Conservation (phyloP, 352 stramenopile genomes). For the Phytophthora fragariaefolia region DNA sequence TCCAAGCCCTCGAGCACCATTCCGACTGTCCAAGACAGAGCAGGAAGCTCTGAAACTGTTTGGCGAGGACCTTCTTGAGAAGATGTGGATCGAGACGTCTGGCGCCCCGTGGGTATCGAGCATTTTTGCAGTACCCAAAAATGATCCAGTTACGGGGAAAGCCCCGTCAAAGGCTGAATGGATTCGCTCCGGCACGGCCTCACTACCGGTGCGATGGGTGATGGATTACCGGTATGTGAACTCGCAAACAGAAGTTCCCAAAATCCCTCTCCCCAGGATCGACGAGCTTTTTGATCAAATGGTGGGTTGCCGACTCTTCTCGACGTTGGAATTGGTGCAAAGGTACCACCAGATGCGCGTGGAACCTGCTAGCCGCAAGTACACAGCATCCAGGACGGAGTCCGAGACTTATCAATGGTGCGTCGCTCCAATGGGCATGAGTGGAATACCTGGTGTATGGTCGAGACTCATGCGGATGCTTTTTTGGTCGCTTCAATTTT, state of each 20-base stretch:
- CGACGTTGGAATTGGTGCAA: slow-evolving; percentile 35
- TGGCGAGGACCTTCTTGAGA: slow-evolving; percentile 12
- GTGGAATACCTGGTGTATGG: slow-evolving; percentile 49
- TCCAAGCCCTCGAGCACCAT: slow-evolving; percentile 12
- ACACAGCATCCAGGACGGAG: slow-evolving; percentile 41
- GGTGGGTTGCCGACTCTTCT: slow-evolving; percentile 7
- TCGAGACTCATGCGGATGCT: slow-evolving; percentile 41
- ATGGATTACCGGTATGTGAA: slow-evolving; percentile 30
- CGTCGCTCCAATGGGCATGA: slow-evolving; percentile 44
- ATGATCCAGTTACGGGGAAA: slow-evolving; percentile 4
- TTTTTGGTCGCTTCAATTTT: slow-evolving; percentile 32
- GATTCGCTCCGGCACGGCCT: background rate
- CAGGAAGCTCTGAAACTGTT: slow-evolving; percentile 15
- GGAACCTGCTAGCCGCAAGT: slow-evolving; percentile 9
- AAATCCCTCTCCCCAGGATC: slow-evolving; percentile 18
- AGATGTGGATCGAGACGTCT: slow-evolving; percentile 20
- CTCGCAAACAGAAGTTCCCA: slow-evolving; percentile 9
- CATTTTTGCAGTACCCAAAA: slow-evolving; percentile 27
- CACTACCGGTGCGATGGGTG: slow-evolving; percentile 21
- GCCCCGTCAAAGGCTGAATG: slow-evolving; percentile 1
- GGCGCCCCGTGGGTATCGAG: slow-evolving; percentile 24
- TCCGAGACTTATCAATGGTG: slow-evolving; percentile 49
- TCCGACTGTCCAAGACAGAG: slow-evolving; percentile 12
- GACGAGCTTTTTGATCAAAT: slow-evolving; percentile 27
- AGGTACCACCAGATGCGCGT: slow-evolving; percentile 44